Evolutionary conservation across 2,329 filamentous ascomycete species (phyloP), one percentile per base, ranked within the genome.

Genomic region (Pyricularia pennisetigena): DNA sequence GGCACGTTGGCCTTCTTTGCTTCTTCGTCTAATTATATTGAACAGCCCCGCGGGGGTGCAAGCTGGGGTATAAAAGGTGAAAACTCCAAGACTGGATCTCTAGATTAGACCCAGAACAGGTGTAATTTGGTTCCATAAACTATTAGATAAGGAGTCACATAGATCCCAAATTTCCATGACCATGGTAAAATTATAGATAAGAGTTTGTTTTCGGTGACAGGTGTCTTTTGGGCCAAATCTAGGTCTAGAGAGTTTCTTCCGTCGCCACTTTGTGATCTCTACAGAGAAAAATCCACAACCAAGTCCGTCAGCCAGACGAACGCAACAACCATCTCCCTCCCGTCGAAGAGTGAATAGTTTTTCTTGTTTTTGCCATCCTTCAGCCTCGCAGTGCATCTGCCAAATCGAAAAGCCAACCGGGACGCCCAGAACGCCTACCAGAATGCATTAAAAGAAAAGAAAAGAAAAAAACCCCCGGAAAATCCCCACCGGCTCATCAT

Each of bases 1-100:
- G 72, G 74, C 20, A 74, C 77, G 23, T 78, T 78, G 61, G 70
- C 69, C 32, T 67, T 67, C 16, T 35, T 35, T 35, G 10, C 6
- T 35, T 12, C 6, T 35, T n/a, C n/a, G n/a, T 35, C 14, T 14
- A 61, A 26, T 41, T 10, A 41, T 41, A 41, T 16, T 41, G 35
- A 41, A 2, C 4, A 5, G 16, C 16, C 35, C 35, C 30, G 30
- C 30, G 2, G 30, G 30, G 30, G 8, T 16, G 16, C 20, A 49
- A 49, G 3, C 41, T n/a, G 16, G 20, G 41, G 41, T n/a, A 2
- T 10, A 41, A 20, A 49, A n/a, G 20, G 41, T 16, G 20, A n/a
- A 1, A 4, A 32, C 4, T n/a, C 2, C 4, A 49, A 3, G 7
- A 49, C n/a, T n/a, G 20, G 20, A 20, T 49, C 20, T 49, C 7